A percentile compares a stretch with the other conserved stretches of the same genome.
These are phyloP conservation scores for Glycine latifolia DNA, from an alignment of 306 rosid genomes.

Conservation along the genomic window DNA sequence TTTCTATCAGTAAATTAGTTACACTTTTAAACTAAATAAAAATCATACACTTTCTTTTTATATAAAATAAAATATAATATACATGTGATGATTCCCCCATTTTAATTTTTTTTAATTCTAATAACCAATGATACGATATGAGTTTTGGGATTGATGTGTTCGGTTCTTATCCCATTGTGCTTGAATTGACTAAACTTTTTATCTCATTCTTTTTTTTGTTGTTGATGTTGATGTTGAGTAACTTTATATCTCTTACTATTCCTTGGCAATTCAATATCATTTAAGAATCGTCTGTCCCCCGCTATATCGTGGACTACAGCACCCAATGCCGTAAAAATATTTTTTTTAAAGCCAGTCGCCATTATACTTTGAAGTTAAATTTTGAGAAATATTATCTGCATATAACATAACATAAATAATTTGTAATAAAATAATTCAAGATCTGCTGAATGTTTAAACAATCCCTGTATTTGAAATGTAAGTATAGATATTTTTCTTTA, in stretches of 20 bases:
- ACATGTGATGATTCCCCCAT: too few species aligned
- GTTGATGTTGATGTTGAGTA: background rate
- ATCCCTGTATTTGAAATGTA: too few species aligned
- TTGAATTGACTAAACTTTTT: constrained; percentile 10
- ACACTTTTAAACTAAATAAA: too few species aligned
- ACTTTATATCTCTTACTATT: background rate
- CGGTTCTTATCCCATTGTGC: background rate
- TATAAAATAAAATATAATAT: too few species aligned
- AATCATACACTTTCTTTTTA: too few species aligned
- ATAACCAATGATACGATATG: background rate
- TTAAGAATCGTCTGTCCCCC: constrained; percentile 21
- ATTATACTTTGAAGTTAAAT: background rate
- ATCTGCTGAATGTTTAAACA: background rate
- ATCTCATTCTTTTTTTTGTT: constrained; percentile 2
- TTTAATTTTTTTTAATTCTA: too few species aligned
- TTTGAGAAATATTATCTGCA: background rate
- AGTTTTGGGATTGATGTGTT: constrained; percentile 4
- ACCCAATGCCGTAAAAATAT: background rate
- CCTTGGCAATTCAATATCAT: constrained; percentile 24
- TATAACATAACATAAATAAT: background rate
- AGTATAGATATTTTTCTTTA: too few species aligned
- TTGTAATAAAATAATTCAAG: background rate
- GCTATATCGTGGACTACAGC: constrained; percentile 27
- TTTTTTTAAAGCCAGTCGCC: background rate
- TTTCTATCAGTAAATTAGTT: too few species aligned